phyloP scores from a whole-genome alignment of 192 early-diverging fungal genomes.

The Haplosporangium gracile region DNA sequence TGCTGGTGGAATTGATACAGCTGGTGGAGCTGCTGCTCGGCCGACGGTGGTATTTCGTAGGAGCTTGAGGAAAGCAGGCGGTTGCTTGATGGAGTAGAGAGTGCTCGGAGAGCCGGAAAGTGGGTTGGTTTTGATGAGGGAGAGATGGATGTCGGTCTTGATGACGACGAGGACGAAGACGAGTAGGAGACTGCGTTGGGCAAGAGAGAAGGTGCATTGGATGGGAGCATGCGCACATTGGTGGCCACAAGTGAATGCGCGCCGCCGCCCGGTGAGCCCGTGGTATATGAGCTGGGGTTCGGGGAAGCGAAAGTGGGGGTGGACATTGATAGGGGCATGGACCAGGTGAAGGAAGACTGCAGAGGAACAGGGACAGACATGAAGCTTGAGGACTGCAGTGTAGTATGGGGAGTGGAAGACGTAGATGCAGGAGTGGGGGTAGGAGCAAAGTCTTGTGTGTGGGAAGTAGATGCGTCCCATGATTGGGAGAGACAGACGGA shows the following conservation, averaged over 20 bases:
- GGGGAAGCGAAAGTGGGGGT: not conserved
- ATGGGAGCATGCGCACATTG: not conserved
- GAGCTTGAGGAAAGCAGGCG: not conserved
- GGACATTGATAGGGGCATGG: not conserved
- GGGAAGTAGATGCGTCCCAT: not conserved
- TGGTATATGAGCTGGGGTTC: not conserved
- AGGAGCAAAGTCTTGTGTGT: not conserved
- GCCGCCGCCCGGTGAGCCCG: not conserved
- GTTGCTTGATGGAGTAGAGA: not conserved
- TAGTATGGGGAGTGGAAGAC: not conserved
- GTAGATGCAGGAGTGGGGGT: not conserved
- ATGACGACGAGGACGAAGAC: not conserved
- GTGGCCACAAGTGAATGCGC: not conserved
- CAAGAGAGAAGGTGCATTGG: not conserved
- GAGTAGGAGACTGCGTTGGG: not conserved
- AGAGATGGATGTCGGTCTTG: not conserved
- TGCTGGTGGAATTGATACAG: not conserved
- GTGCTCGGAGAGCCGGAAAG: not conserved
- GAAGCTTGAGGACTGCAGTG: not conserved
- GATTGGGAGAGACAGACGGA: not conserved
- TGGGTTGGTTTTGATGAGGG: not conserved
- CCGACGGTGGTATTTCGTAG: not conserved
- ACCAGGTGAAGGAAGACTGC: not conserved
- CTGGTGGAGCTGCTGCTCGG: not conserved
- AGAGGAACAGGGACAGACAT: not conserved